These are phyloP conservation scores for Coriolopsis trogii DNA, from an alignment of 1,284 basidiomycete species.

Conservation along the genomic window DNA sequence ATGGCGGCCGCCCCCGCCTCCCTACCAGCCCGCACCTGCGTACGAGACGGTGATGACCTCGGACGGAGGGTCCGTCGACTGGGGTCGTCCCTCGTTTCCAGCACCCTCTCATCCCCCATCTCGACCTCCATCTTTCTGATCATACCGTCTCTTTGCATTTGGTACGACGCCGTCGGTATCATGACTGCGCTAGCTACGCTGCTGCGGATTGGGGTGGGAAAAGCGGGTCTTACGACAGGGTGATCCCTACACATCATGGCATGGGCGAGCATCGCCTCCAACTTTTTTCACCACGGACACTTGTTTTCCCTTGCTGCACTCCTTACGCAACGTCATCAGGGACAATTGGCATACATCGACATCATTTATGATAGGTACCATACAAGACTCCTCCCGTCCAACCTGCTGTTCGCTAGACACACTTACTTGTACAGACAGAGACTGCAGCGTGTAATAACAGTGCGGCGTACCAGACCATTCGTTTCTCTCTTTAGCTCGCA, in stretches of 20 bases:
- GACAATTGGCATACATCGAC: background rate
- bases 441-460: conserved; percentile 10
- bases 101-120: background rate
- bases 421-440: conserved; percentile 4
- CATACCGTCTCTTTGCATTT: background rate
- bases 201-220: background rate
- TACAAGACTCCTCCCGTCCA: background rate
- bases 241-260: too few species aligned
- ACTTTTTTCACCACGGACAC: conserved; percentile 1
- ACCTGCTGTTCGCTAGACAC: conserved; percentile 10
- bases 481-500: background rate
- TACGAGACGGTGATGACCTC: conserved; percentile 16
- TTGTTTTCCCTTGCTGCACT: background rate
- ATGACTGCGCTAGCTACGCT: background rate
- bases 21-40: conserved; percentile 48
- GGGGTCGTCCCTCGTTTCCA: conserved; percentile 1
- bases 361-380: conserved; percentile 1
- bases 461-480: background rate
- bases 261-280: too few species aligned
- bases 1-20: conserved; percentile 32
- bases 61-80: conserved; percentile 7
- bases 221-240: too few species aligned
- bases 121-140: background rate
- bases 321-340: background rate
- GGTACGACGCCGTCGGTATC: background rate